A percentile compares a stretch with the other conserved stretches of the same genome.
Conservation (phyloP, 306 rosid species). For the Glycine latifolia region DNA sequence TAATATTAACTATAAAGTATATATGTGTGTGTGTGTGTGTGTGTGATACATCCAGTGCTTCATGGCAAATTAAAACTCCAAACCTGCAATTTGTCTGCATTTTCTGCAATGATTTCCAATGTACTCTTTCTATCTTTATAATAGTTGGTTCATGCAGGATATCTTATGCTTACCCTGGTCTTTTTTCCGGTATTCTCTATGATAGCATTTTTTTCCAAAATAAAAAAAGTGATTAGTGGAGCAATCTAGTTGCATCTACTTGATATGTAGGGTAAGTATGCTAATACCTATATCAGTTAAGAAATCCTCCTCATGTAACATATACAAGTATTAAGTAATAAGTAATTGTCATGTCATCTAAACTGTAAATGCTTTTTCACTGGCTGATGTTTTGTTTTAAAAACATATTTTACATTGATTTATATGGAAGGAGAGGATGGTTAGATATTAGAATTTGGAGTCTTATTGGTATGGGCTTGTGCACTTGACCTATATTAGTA, state of each 20-base stretch:
- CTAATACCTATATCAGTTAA: neutral
- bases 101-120: conserved; percentile 9
- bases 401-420: neutral
- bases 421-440: neutral
- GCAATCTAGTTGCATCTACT: neutral
- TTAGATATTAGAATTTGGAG: neutral
- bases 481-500: neutral
- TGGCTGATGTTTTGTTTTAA: neutral
- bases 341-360: neutral
- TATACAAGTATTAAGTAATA: no score
- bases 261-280: neutral
- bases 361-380: neutral
- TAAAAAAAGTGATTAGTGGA: neutral
- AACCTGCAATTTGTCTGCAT: neutral
- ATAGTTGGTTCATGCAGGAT: neutral
- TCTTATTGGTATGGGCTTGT: neutral
- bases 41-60: conserved; percentile 17
- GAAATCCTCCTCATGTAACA: neutral
- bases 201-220: neutral
- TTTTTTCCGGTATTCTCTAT: neutral
- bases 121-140: conserved; percentile 25
- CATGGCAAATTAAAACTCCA: conserved; percentile 8
- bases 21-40: neutral
- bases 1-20: neutral
- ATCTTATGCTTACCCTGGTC: neutral